A percentile compares a stretch with the other conserved stretches of the same genome.
phyloP scores from a whole-genome alignment of 192 early-diverging fungal species.

The Dispira simplex region DNA sequence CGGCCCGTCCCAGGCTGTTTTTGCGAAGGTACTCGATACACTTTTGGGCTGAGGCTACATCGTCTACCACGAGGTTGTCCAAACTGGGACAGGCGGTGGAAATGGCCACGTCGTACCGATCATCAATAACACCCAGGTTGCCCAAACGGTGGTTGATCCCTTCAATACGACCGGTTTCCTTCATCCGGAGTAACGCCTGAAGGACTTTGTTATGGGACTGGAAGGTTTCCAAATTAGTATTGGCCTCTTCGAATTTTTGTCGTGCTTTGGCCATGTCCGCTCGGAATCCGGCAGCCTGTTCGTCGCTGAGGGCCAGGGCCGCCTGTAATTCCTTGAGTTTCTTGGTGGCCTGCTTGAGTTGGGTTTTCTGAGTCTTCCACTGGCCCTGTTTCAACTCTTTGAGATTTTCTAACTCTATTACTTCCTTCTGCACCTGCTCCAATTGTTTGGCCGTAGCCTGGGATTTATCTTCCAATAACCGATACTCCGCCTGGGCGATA shows the following conservation, averaged over 20 bases:
- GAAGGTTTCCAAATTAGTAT: constrained; percentile 35
- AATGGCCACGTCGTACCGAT: constrained; percentile 88
- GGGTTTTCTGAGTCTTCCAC: constrained; percentile 33
- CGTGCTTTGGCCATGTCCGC: constrained; percentile 25
- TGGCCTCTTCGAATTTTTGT: constrained; percentile 57
- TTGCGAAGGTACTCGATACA: constrained; percentile 81
- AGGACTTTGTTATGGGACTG: constrained; percentile 56
- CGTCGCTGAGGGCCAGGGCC: constrained; percentile 20
- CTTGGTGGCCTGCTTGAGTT: constrained; percentile 25
- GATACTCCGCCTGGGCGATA: constrained; percentile 60
- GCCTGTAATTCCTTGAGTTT: constrained; percentile 35
- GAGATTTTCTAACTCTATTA: constrained; percentile 25
- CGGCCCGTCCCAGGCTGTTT: constrained; percentile 73
- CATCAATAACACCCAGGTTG: constrained; percentile 88
- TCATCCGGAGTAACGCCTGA: constrained; percentile 47
- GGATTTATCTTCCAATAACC: constrained; percentile 55
- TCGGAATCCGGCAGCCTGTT: constrained; percentile 24
- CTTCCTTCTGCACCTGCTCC: constrained; percentile 40
- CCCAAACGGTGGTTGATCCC: constrained; percentile 82
- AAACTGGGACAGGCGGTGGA: constrained; percentile 76
- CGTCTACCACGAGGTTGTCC: constrained; percentile 84
- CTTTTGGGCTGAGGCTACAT: constrained; percentile 67
- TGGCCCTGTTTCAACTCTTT: constrained; percentile 35
- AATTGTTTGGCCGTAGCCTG: constrained; percentile 32
- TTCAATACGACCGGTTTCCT: constrained; percentile 48